Base-by-base conservation (phyloP, 2,329 filamentous ascomycete species). In the Alternaria gaisen region DNA sequence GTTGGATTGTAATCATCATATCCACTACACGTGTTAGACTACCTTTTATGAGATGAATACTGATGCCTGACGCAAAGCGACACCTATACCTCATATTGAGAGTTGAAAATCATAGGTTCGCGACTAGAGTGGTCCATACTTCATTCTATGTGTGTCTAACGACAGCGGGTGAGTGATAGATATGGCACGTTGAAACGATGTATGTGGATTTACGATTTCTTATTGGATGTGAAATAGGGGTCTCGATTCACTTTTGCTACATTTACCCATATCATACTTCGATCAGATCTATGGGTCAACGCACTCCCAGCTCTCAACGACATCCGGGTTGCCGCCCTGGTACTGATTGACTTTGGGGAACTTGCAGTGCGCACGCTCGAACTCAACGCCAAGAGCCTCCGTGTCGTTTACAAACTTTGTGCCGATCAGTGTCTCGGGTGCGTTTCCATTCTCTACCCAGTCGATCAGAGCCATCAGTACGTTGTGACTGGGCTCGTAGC, bases 391-490 rank as follows among this genome's bases (percentile, higher is more conserved):
- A n/a, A 66, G 46, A 16, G 57, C 62, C 41, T 68, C n/a, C 0
- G 68, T 74, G 41, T 72, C 67, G 54, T 78, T 74, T 2, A 76
- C 69, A 42, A 63, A 77, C 57, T 67, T 72, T 4, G 74, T 74
- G 4, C 77, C 77, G 7, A 69, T 62, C 10, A 79, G 46, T 0
- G 73, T 72, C 26, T 83, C 80, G 0, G 84, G 83, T 0, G 80
- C 81, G 11, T 73, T 69, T 3, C 69, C 75, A 10, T 78, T 72
- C 60, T 79, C 83, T 1, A 84, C 82, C 83, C 83, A 84, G 11
- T 78, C 72, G 3, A 84, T 82, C 3, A 86, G 72, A 0, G 82
- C 80, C 54, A 81, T 77, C 18, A 86, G 68, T 0, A 85, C 76
- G 22, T 86, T 86, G 22, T 80, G 69, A 6, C 79, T 68, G 0